Evolutionary conservation across 116 monocot species (phyloP).

Genomic region (Trichopus zeylanicus): DNA sequence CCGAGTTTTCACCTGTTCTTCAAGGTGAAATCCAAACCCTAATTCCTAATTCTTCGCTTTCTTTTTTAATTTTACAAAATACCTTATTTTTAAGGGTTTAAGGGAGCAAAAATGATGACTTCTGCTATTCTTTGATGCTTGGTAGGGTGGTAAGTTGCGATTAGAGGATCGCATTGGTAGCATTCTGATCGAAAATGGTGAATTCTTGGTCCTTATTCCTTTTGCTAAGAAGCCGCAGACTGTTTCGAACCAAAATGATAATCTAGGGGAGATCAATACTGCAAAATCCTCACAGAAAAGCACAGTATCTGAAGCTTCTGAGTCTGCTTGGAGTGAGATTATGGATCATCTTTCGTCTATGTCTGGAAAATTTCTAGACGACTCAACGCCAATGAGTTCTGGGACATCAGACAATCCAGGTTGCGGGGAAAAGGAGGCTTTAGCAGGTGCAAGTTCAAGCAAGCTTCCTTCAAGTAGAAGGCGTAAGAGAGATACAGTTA

Average conservation of each 20-base stretch:
- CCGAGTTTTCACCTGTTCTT: constrained; percentile 70
- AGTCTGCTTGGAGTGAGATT: constrained; percentile 63
- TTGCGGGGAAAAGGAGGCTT: background rate
- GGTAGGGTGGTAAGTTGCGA: constrained; percentile 57
- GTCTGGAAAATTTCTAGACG: constrained; percentile 6
- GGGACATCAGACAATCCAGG: background rate
- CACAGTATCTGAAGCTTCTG: constrained; percentile 19
- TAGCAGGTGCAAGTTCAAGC: background rate
- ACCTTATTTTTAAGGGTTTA: background rate
- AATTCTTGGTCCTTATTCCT: constrained; percentile 73
- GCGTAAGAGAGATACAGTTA: constrained; percentile 14
- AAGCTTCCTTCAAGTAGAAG: constrained; percentile 1
- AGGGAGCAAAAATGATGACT: background rate
- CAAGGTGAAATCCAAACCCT: constrained; percentile 27
- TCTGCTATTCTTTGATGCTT: background rate
- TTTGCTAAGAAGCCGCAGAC: constrained; percentile 43
- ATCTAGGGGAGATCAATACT: background rate
- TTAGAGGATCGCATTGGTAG: constrained; percentile 21
- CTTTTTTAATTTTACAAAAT: background rate
- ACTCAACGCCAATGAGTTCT: constrained; percentile 1
- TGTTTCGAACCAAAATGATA: constrained; percentile 1
- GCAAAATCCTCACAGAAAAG: background rate
- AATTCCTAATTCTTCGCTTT: background rate
- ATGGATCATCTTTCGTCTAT: constrained; percentile 65
- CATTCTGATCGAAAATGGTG: constrained; percentile 20